These are phyloP conservation scores for Fusarium brevicatenulatum DNA, from an alignment of 2,329 filamentous ascomycete genomes.

Conservation along the genomic window DNA sequence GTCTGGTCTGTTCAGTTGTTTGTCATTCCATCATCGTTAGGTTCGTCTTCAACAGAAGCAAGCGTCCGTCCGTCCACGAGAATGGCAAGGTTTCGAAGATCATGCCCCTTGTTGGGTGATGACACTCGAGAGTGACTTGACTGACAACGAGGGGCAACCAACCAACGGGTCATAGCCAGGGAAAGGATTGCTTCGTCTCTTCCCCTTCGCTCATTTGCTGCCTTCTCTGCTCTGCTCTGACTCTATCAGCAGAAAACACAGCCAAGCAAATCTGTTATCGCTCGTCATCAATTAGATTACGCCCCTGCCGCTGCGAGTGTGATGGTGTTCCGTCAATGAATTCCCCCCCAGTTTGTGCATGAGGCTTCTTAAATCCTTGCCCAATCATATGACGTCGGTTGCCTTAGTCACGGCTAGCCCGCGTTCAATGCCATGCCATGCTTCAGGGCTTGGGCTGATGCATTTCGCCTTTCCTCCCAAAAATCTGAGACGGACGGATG, in stretches of 20 bases:
- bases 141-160: slow-evolving; percentile 21
- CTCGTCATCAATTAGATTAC: slow-evolving; percentile 23
- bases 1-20: neutral
- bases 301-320: slow-evolving; percentile 38
- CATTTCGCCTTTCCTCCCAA: slow-evolving; percentile 43
- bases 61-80: slow-evolving; percentile 8
- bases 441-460: slow-evolving; percentile 43
- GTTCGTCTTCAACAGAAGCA: slow-evolving; percentile 21
- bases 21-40: slow-evolving; percentile 16
- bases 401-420: slow-evolving; percentile 37
- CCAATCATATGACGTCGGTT: slow-evolving; percentile 32
- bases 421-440: slow-evolving; percentile 38
- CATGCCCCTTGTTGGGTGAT: slow-evolving; percentile 37
- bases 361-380: slow-evolving; percentile 32
- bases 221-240: neutral
- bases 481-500: slow-evolving; percentile 53
- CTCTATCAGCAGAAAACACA: neutral
- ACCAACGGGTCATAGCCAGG: neutral
- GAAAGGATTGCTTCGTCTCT: neutral
- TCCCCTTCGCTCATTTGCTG: neutral
- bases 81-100: slow-evolving; percentile 42
- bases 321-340: slow-evolving; percentile 42
- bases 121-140: slow-evolving; percentile 17
- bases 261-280: neutral
- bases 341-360: slow-evolving; percentile 42